phyloP scores from a whole-genome alignment of 2,329 filamentous ascomycete species.

The Fusarium sp. region DNA sequence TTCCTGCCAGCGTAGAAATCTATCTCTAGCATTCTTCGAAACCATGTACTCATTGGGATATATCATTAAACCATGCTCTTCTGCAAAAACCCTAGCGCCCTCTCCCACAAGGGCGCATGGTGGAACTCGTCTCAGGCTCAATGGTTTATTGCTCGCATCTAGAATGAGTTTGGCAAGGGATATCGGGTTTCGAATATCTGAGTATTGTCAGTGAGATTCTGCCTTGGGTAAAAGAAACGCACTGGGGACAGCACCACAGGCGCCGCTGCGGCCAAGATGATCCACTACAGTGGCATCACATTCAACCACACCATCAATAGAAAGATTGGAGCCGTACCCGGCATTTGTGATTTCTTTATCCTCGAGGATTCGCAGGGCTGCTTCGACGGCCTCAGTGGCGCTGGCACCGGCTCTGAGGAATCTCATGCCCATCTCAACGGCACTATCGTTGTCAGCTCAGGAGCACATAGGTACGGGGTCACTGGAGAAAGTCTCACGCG shows the following conservation, averaged over 20 bases:
- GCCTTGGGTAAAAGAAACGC: constrained; percentile 54
- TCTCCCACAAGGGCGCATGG: constrained; percentile 91
- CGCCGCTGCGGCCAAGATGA: constrained; percentile 89
- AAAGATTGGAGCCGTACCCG: constrained; percentile 94
- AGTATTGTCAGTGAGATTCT: constrained; percentile 1
- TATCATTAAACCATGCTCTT: constrained; percentile 78
- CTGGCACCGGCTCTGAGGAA: constrained; percentile 82
- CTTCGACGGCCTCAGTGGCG: constrained; percentile 90
- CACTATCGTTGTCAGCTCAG: constrained; percentile 63
- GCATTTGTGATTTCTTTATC: constrained; percentile 97
- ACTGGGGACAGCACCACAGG: constrained; percentile 92
- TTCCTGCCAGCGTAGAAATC: constrained; percentile 82
- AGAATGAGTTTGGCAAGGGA: constrained; percentile 86
- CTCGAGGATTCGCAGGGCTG: constrained; percentile 87
- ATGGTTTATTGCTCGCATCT: constrained; percentile 77
- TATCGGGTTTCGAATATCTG: constrained; percentile 94
- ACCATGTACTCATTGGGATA: constrained; percentile 82
- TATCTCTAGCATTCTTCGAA: constrained; percentile 82
- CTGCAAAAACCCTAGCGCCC: constrained; percentile 88
- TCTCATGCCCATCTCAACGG: constrained; percentile 85
- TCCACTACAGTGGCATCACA: constrained; percentile 96
- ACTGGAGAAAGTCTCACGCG: constrained; percentile 70
- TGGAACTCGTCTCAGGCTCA: constrained; percentile 90
- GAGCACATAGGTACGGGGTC: not conserved
- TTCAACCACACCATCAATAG: constrained; percentile 90